phyloP scores from a whole-genome alignment of 1,284 basidiomycete genomes.

The Schizopora paradoxa region DNA sequence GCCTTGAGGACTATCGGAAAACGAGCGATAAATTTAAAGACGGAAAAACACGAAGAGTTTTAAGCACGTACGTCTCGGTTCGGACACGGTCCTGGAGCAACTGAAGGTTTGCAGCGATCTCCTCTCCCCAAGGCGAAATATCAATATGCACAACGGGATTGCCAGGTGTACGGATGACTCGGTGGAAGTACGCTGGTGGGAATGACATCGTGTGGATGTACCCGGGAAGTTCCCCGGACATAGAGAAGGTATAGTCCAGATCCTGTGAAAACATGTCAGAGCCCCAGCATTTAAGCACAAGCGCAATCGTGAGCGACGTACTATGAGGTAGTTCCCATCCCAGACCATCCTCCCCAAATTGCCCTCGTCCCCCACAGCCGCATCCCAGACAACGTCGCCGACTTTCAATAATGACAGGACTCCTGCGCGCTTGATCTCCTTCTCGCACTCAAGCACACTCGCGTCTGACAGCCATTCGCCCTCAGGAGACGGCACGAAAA shows the following conservation, averaged over 20 bases:
- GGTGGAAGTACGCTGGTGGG: conserved; percentile 79
- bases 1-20: conserved; percentile 58
- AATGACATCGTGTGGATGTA: conserved; percentile 73
- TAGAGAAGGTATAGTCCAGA: conserved; percentile 72
- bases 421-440: conserved; percentile 64
- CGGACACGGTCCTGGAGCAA: conserved; percentile 71
- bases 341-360: conserved; percentile 74
- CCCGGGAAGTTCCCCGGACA: conserved; percentile 67
- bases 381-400: conserved; percentile 80
- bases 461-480: conserved; percentile 77
- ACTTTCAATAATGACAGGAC: conserved; percentile 52
- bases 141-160: conserved; percentile 74
- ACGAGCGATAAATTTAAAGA: conserved; percentile 12
- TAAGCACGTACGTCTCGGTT: conserved; percentile 66
- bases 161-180: conserved; percentile 61
- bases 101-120: conserved; percentile 67
- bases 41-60: not conserved
- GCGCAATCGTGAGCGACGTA: conserved; percentile 32
- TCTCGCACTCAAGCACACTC: conserved; percentile 73
- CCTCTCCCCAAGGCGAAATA: conserved; percentile 66
- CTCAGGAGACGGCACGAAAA: conserved; percentile 76
- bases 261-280: conserved; percentile 43
- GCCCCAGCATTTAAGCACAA: no score
- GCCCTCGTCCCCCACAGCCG: conserved; percentile 75
- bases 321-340: conserved; percentile 79